Base-by-base conservation (phyloP, 805 yeast genomes). In the Starmerella stigmatis region DNA sequence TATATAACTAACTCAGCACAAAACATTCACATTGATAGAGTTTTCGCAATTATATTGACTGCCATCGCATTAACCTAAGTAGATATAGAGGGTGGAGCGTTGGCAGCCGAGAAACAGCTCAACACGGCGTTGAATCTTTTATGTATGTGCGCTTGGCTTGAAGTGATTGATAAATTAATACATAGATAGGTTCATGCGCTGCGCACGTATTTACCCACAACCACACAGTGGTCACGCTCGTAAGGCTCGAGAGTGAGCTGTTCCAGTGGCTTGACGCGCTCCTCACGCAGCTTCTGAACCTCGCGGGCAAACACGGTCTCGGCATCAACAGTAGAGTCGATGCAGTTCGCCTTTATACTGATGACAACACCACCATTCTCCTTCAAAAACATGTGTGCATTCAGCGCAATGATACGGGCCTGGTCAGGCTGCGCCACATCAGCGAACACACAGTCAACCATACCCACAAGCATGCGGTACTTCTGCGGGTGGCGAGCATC, bases 391-490 rank as follows among this genome's bases (percentile, higher is more conserved):
- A 89, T 75, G 70, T 92, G 98, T 47, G 97, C 81, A 78, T 92
- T 92, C 66, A 92, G 79, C 44, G 97, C 98, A 67, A 92, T 89
- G 66, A 92, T 92, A 82, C 98, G 94, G 59, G 98, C 98, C 75
- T 92, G 98, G 73, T 92, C 98, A 35, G 98, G 98, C 75, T 92
- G 98, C 57, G 98, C 98, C 66, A 92, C 98, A 76, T 92, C 98
- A 52, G 98, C 98, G 64, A 92, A 92, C 51, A 92, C 97, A 65
- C 79, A 85, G 69, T 92, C 98, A 56, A 92, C 98, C 98, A 92
- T 92, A 62, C 96, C 94, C 54, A 92, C 75, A 61, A 92, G 77
- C 98, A 92, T 92, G 75, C 98, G 81, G 81, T 92, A 92, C 72
- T 92, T 92, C 69, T 92, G 98, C 64, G 98, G 98, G 73, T 92